phyloP scores from a whole-genome alignment of 163 green algal species.

The Scenedesmus sp. region DNA sequence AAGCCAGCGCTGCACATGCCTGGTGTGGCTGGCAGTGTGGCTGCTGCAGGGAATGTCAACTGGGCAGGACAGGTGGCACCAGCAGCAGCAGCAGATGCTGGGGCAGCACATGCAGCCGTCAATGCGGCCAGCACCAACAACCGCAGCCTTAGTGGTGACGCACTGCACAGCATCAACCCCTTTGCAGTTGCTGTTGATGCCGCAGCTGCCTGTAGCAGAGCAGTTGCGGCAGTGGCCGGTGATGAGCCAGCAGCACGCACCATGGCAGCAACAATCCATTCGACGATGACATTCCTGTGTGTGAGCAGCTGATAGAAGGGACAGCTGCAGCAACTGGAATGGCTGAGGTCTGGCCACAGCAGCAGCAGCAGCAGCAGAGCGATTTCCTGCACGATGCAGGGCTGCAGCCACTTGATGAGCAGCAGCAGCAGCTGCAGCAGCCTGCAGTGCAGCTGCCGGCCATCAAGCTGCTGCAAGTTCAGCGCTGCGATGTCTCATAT shows the following conservation, averaged over 20 bases:
- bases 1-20: background rate
- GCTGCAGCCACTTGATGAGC: background rate
- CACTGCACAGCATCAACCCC: background rate
- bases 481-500: background rate
- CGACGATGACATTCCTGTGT: background rate
- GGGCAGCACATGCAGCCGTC: no score
- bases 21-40: background rate
- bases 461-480: background rate
- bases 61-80: background rate
- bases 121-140: background rate
- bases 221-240: background rate
- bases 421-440: slow-evolving; percentile 11
- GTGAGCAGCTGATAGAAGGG: background rate
- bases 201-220: background rate
- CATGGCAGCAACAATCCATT: slow-evolving; percentile 14
- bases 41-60: background rate
- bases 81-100: background rate
- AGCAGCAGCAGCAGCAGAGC: background rate
- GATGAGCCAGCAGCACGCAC: background rate
- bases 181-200: background rate
- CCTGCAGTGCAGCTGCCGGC: background rate
- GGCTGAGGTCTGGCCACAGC: background rate
- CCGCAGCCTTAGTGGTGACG: background rate
- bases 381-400: background rate
- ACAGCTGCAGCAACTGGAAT: background rate